These are phyloP conservation scores for Kazachstania taianensis DNA, from an alignment of 805 yeast species.

Conservation along the genomic window DNA sequence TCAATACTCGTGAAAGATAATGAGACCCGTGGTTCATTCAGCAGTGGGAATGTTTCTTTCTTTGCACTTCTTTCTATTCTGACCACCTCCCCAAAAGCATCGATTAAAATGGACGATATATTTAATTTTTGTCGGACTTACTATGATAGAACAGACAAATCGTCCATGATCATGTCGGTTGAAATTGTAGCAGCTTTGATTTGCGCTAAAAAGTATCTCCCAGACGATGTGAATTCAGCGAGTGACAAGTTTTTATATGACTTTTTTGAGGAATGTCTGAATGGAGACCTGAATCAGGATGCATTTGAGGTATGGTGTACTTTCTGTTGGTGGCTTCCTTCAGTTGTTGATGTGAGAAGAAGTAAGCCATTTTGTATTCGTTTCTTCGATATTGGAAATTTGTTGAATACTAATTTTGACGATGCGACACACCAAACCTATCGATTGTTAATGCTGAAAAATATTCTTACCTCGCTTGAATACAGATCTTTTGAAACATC, in stretches of 20 bases:
- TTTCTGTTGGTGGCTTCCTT: constrained; percentile 63
- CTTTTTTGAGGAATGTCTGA: constrained; percentile 39
- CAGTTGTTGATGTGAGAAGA: constrained; percentile 58
- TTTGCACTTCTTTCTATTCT: constrained; percentile 39
- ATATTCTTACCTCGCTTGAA: constrained; percentile 39
- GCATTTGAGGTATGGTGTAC: constrained; percentile 65
- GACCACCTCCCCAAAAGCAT: constrained; percentile 39
- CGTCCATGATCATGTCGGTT: constrained; percentile 62
- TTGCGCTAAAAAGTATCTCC: constrained; percentile 37
- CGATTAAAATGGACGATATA: constrained; percentile 37
- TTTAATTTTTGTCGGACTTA: constrained; percentile 38
- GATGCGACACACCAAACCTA: constrained; percentile 60
- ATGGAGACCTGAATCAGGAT: constrained; percentile 61
- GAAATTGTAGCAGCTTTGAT: constrained; percentile 63
- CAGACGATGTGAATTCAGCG: constrained; percentile 22
- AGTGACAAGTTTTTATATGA: constrained; percentile 39
- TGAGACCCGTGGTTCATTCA: constrained; percentile 58
- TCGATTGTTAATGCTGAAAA: constrained; percentile 40
- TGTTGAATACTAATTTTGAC: constrained; percentile 39
- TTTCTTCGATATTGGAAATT: constrained; percentile 35
- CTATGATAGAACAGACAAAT: constrained; percentile 59
- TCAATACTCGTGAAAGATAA: constrained; percentile 51
- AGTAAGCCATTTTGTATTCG: constrained; percentile 40
- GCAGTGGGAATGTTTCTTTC: constrained; percentile 52
- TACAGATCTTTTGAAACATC: constrained; percentile 49